Evolutionary conservation across 148 eudicot species (phyloP).

Genomic region (Rhododendron henanense): DNA sequence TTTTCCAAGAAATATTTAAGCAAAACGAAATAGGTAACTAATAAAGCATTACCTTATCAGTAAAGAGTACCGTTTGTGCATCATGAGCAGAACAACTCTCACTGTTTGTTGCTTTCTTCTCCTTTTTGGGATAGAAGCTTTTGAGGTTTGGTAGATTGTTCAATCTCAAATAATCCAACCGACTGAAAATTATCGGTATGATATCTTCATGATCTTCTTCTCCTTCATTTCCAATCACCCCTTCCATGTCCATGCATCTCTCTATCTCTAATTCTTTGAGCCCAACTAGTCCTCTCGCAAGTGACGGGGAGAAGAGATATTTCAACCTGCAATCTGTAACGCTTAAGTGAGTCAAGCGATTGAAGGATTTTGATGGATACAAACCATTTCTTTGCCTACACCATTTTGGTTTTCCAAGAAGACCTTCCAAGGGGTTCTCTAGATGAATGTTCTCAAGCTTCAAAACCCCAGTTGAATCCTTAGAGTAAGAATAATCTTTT

Average conservation of each 20-base stretch:
- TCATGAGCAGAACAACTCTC: background rate
- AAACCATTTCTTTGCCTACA: background rate
- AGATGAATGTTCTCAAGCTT: background rate
- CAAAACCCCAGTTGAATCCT: background rate
- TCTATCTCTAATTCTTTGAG: background rate
- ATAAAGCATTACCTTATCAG: background rate
- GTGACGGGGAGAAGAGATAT: background rate
- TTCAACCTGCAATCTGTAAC: background rate
- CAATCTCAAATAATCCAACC: rapidly evolving
- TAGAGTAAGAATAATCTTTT: rapidly evolving
- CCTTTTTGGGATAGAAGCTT: background rate
- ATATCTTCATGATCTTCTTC: background rate
- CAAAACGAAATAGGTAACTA: background rate
- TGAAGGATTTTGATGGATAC: background rate
- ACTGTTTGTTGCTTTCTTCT: background rate
- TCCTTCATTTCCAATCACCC: background rate
- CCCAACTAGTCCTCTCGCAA: background rate
- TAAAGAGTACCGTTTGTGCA: background rate
- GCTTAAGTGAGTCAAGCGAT: background rate
- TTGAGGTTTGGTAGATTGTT: background rate
- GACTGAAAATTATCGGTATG: background rate
- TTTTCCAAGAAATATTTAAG: too few species aligned
- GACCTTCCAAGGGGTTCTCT: background rate
- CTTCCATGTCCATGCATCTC: background rate
- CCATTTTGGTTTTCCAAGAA: background rate